Evolutionary conservation across 228 moss, liverwort and hornwort species (phyloP).

Genomic region (Sphagnum magellanicum): DNA sequence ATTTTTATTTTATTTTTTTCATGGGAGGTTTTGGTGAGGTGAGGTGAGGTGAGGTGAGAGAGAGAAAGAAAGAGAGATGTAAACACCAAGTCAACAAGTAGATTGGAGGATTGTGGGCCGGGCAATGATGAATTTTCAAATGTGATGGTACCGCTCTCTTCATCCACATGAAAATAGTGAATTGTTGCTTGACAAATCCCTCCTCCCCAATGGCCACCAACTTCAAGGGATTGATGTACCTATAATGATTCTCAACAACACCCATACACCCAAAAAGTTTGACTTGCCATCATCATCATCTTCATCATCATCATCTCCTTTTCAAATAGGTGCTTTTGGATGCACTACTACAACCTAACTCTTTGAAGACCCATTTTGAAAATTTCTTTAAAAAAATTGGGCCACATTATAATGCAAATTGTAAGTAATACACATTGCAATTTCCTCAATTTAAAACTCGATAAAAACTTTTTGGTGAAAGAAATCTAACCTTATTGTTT

Average conservation of each 20-base stretch:
- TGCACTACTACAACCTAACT: too few species aligned
- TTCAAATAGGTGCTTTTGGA: too few species aligned
- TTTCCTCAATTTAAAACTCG: too few species aligned
- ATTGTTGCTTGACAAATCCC: slow-evolving; percentile 41
- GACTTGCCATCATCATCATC: too few species aligned
- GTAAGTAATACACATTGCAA: too few species aligned
- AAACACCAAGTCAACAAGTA: slow-evolving; percentile 43
- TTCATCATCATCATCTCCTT: too few species aligned
- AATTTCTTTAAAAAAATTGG: too few species aligned
- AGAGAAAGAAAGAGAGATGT: background rate
- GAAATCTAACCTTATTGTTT: slow-evolving; percentile 32
- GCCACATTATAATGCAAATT: too few species aligned
- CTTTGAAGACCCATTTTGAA: too few species aligned
- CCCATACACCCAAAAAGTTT: too few species aligned
- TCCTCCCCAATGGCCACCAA: slow-evolving; percentile 34
- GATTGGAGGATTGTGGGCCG: slow-evolving; percentile 47
- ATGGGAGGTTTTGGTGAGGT: background rate
- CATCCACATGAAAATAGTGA: slow-evolving; percentile 41
- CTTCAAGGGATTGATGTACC: slow-evolving; percentile 41
- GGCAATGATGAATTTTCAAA: slow-evolving; percentile 35
- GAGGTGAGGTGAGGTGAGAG: background rate
- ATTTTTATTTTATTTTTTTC: background rate
- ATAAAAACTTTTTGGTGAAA: too few species aligned
- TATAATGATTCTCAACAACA: slow-evolving; percentile 2
- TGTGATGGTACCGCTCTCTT: slow-evolving; percentile 20